These are phyloP conservation scores for Corymbia citriodora DNA, from an alignment of 441 rosid genomes.

Conservation along the genomic window DNA sequence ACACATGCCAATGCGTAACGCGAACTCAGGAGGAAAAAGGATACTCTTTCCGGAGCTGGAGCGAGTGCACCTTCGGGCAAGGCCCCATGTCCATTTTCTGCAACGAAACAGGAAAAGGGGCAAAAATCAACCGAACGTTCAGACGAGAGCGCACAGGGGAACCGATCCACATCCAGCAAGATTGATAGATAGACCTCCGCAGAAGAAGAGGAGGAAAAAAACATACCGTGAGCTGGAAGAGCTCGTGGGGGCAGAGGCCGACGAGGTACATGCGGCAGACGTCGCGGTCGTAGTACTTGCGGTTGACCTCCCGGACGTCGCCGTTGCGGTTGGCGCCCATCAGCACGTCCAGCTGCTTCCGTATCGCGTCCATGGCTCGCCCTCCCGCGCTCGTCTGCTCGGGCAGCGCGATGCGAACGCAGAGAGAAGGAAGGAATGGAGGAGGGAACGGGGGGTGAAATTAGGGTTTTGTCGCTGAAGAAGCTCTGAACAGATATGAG, in stretches of 20 bases:
- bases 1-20: background rate
- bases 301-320: conserved; percentile 91
- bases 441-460: background rate
- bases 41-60: conserved; percentile 97
- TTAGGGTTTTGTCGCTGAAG: background rate
- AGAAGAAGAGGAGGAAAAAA: no score
- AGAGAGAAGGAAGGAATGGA: background rate
- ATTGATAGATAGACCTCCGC: no score
- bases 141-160: conserved; percentile 14
- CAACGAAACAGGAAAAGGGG: background rate
- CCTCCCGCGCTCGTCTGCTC: background rate
- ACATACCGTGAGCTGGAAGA: conserved; percentile 86
- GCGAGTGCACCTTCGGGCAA: conserved; percentile 95
- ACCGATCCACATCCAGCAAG: background rate
- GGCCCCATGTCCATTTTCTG: conserved; percentile 99
- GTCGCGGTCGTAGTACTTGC: conserved; percentile 98
- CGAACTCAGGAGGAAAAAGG: conserved; percentile 22
- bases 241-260: conserved; percentile 99
- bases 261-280: conserved; percentile 93
- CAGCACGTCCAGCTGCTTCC: conserved; percentile 97
- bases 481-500: background rate
- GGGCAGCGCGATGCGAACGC: background rate
- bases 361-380: conserved; percentile 78
- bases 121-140: background rate
- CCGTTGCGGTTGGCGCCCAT: conserved; percentile 99